Evolutionary conservation across 352 stramenopile genomes (phyloP).

Genomic region (Phytophthora niederhauseri): DNA sequence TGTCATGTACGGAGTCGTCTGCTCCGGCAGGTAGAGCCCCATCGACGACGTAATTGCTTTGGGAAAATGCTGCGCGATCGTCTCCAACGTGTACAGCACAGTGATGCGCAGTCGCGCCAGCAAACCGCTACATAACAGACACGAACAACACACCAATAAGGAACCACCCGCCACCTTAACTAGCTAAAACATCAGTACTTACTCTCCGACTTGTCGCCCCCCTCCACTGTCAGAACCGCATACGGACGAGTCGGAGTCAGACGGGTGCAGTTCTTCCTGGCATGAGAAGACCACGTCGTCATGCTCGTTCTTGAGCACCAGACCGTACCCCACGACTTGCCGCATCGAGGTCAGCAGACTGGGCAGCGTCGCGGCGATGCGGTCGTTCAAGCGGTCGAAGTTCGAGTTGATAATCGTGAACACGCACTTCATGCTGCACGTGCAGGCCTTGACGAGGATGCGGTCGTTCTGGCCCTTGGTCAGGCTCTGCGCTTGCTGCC

Average conservation of each 20-base stretch:
- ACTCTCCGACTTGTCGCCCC: constrained; percentile 51
- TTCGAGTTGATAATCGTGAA: constrained; percentile 83
- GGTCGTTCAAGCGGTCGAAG: constrained; percentile 60
- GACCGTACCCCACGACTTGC: constrained; percentile 74
- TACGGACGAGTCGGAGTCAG: constrained; percentile 78
- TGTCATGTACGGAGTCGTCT: constrained; percentile 83
- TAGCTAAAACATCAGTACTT: constrained; percentile 26
- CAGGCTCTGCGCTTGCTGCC: constrained; percentile 73
- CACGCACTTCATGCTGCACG: constrained; percentile 88
- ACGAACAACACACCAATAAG: constrained; percentile 13
- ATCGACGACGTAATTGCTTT: constrained; percentile 79
- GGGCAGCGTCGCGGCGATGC: constrained; percentile 62
- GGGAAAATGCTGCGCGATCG: constrained; percentile 70
- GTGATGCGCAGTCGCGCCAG: constrained; percentile 75
- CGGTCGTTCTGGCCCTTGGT: constrained; percentile 70
- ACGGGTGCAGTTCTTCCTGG: constrained; percentile 60
- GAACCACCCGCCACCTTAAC: not conserved
- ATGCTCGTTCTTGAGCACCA: constrained; percentile 55
- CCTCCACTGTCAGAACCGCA: constrained; percentile 65
- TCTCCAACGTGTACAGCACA: constrained; percentile 74
- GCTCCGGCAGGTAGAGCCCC: constrained; percentile 82
- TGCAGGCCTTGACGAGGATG: constrained; percentile 85
- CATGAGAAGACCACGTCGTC: constrained; percentile 63
- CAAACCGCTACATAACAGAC: constrained; percentile 48
- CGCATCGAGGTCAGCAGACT: constrained; percentile 80